A percentile compares a stretch with the other conserved stretches of the same genome.
Conservation (phyloP, 148 eudicot genomes). For the Camellia granthamiana region DNA sequence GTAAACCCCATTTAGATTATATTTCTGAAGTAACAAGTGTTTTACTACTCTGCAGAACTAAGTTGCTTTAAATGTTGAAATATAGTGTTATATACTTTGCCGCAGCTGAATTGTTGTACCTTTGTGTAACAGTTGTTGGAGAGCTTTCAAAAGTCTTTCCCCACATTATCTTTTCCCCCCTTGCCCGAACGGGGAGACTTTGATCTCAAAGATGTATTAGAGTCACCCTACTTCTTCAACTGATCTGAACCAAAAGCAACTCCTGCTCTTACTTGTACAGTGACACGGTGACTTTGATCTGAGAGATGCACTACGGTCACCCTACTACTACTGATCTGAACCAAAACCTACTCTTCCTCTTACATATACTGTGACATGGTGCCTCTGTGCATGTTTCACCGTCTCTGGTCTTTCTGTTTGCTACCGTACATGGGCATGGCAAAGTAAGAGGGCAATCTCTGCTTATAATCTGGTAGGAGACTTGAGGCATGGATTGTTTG, state of each 20-base stretch:
- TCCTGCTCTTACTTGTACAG: neutral
- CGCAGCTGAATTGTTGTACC: slow-evolving; percentile 6
- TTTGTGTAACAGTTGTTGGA: slow-evolving; percentile 66
- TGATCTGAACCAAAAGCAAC: slow-evolving; percentile 27
- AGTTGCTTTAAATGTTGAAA: neutral
- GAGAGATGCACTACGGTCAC: slow-evolving; percentile 67
- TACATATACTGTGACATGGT: too few species aligned
- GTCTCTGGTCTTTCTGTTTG: neutral
- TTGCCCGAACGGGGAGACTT: slow-evolving; percentile 91
- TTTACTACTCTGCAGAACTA: neutral
- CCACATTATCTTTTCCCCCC: slow-evolving; percentile 65
- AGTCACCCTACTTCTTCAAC: slow-evolving; percentile 92
- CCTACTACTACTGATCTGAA: slow-evolving; percentile 74
- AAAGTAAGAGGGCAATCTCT: neutral
- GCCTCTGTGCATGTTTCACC: neutral
- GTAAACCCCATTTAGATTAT: too few species aligned
- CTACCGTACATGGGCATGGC: slow-evolving; percentile 5
- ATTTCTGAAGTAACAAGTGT: neutral
- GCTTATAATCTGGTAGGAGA: neutral
- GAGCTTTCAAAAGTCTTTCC: slow-evolving; percentile 79
- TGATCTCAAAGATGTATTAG: slow-evolving; percentile 65
- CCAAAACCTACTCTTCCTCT: neutral
- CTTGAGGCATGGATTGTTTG: neutral
- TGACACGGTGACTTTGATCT: slow-evolving; percentile 66
- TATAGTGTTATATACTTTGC: neutral